Evolutionary conservation across 768 basidiomycete genomes (phyloP).

Genomic region (Phaeotremella skinneri): DNA sequence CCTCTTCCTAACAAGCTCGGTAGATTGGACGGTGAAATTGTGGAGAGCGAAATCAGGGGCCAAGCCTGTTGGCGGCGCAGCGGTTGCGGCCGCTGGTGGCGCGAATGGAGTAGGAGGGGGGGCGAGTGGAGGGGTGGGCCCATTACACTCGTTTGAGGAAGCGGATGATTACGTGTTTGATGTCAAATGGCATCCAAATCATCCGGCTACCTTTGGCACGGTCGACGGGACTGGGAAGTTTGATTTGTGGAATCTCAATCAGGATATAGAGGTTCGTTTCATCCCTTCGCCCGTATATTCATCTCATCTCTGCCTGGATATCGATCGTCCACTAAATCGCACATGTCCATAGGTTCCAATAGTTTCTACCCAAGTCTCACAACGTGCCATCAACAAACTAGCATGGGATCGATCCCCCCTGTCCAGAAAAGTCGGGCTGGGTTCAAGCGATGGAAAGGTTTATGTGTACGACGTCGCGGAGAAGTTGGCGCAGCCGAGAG

Average conservation of each 20-base stretch:
- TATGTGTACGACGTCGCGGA: slow-evolving; percentile 96
- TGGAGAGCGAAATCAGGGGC: slow-evolving; percentile 69
- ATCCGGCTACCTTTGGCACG: slow-evolving; percentile 88
- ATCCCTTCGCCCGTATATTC: background rate
- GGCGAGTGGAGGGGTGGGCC: slow-evolving; percentile 55
- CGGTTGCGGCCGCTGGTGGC: background rate
- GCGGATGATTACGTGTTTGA: slow-evolving; percentile 99
- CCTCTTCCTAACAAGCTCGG: slow-evolving; percentile 85
- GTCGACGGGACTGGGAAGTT: slow-evolving; percentile 95
- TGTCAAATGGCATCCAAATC: slow-evolving; percentile 94
- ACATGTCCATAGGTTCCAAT: slow-evolving; percentile 70
- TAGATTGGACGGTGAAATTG: slow-evolving; percentile 97
- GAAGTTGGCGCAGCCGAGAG: slow-evolving; percentile 71
- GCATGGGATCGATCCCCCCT: slow-evolving; percentile 87
- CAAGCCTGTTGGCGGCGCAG: slow-evolving; percentile 6
- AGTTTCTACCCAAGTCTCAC: slow-evolving; percentile 74
- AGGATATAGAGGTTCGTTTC: slow-evolving; percentile 83
- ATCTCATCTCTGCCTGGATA: background rate
- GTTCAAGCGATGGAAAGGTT: slow-evolving; percentile 85
- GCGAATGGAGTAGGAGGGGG: background rate
- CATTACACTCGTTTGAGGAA: slow-evolving; percentile 92
- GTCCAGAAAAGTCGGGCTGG: slow-evolving; percentile 79
- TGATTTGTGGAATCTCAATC: slow-evolving; percentile 95
- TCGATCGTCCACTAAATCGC: background rate
- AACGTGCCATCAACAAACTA: slow-evolving; percentile 88